Evolutionary conservation across 148 eudicot genomes (phyloP), one percentile per base, ranked within the genome.

Genomic region (Rhododendron simsii): DNA sequence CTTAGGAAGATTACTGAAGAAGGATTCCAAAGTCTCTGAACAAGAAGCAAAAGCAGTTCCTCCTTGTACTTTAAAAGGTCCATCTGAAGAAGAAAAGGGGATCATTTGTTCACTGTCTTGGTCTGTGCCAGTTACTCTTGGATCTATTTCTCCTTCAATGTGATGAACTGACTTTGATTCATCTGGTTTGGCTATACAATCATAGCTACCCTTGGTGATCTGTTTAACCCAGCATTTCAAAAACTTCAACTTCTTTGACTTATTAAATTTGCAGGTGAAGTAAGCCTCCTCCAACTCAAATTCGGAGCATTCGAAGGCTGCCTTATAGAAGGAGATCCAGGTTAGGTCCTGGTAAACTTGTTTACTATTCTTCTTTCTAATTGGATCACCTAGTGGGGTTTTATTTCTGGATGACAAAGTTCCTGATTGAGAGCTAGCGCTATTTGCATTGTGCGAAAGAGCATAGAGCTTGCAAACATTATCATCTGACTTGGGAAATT

Each of bases 191-290:
- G 59, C 78, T 30, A 79, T 78, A 61, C 59, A 28, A 85, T 37
- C 53, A 12, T 35, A 53, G 48, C 69, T 85, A 23, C 44, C 87
- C 84, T 89, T 91, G 41, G 81, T 85, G 33, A 94, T 89, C 90
- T 96, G 98, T 84, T 93, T 95, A 91, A 93, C 92, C 99, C 99
- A 96, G 91, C 98, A 95, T 87, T 90, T 93, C 28, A 96, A 82
- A 90, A 96, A 95, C 90, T 93, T 95, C 83, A 95, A 89, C 94
- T 92, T 96, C 92, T 95, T 96, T 75, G 96, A 93, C 45, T 84
- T 84, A 67, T 86, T 90, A 73, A 81, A 84, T 37, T 90, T 81
- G 86, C 87, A 82, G 76, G 89, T 83, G 74, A 91, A 88, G 87
- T 91, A 96, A 83, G 95, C 91, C 84, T 90, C 98, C 61, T 92